Percentiles rank a stretch among this genome's conserved stretches.
phyloP scores from a whole-genome alignment of 305 asterid species.

The Fraxinus angustifolia region DNA sequence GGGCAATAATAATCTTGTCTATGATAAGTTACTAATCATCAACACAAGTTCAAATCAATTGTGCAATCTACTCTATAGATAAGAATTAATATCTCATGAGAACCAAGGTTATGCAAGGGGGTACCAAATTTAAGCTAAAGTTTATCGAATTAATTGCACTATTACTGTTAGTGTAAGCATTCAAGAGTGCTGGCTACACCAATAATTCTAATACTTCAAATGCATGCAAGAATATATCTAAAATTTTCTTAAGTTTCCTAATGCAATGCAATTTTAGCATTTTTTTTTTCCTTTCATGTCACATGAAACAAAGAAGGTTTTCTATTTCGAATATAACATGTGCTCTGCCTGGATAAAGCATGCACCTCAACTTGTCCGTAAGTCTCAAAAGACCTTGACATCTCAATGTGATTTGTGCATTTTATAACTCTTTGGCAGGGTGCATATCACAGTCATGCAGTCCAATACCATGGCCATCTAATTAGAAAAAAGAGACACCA shows the following conservation, averaged over 20 bases:
- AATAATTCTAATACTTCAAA: not conserved
- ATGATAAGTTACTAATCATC: not conserved
- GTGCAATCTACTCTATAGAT: not conserved
- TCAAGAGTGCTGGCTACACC: not conserved
- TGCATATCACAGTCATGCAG: not conserved
- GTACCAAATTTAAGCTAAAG: not conserved
- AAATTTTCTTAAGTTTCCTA: not conserved
- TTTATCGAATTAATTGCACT: not conserved
- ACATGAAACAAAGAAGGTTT: not conserved
- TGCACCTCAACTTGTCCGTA: not conserved
- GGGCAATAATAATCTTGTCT: not conserved
- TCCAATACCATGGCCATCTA: not conserved
- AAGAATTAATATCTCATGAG: not conserved
- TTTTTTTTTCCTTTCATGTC: not conserved
- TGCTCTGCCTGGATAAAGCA: not conserved
- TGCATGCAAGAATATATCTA: not conserved
- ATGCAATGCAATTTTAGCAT: not conserved
- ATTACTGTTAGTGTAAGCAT: not conserved
- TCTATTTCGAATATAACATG: not conserved
- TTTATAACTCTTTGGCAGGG: not conserved
- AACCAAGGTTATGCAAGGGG: not conserved
- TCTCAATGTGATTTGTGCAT: not conserved
- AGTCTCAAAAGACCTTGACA: not conserved
- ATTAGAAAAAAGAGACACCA: not conserved
- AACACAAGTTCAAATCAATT: not conserved